phyloP scores from a whole-genome alignment of 2,329 filamentous ascomycete genomes.

The Fusarium globosum region DNA sequence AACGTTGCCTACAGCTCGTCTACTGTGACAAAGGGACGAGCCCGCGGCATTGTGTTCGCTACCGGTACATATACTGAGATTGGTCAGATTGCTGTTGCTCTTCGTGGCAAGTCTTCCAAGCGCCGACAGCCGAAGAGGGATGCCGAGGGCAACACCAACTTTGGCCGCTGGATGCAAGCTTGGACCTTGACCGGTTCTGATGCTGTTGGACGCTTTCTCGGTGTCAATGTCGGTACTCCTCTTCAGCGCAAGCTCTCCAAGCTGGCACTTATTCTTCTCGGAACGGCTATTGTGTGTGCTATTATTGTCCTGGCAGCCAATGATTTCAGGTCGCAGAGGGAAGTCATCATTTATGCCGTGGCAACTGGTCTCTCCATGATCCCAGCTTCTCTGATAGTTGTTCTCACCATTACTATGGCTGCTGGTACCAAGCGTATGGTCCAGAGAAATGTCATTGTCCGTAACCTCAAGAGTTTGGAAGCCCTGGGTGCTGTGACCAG shows the following conservation, averaged over 20 bases:
- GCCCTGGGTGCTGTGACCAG: slow-evolving; percentile 67
- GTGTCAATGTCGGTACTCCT: slow-evolving; percentile 75
- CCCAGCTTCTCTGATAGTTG: slow-evolving; percentile 59
- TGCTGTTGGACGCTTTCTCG: slow-evolving; percentile 71
- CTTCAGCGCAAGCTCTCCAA: slow-evolving; percentile 75
- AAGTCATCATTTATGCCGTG: slow-evolving; percentile 68
- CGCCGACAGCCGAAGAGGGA: slow-evolving; percentile 54
- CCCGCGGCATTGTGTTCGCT: slow-evolving; percentile 68
- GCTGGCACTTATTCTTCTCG: slow-evolving; percentile 73
- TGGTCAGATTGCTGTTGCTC: slow-evolving; percentile 66
- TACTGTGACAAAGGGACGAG: slow-evolving; percentile 70
- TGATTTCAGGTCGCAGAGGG: slow-evolving; percentile 61
- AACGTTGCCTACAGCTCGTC: slow-evolving; percentile 73
- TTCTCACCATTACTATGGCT: slow-evolving; percentile 70
- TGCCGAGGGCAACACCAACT: slow-evolving; percentile 54
- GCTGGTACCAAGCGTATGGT: slow-evolving; percentile 65
- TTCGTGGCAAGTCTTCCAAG: slow-evolving; percentile 53
- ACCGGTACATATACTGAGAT: slow-evolving; percentile 72
- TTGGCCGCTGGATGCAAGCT: slow-evolving; percentile 49
- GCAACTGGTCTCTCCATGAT: slow-evolving; percentile 62
- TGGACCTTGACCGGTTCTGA: slow-evolving; percentile 59
- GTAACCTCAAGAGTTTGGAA: slow-evolving; percentile 64
- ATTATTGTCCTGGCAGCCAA: slow-evolving; percentile 77
- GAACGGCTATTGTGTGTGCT: slow-evolving; percentile 73
- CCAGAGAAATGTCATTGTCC: slow-evolving; percentile 63